Percentiles rank a stretch among this genome's conserved stretches.
Conservation (phyloP, 352 stramenopile species). For the Pythium coloratum region DNA sequence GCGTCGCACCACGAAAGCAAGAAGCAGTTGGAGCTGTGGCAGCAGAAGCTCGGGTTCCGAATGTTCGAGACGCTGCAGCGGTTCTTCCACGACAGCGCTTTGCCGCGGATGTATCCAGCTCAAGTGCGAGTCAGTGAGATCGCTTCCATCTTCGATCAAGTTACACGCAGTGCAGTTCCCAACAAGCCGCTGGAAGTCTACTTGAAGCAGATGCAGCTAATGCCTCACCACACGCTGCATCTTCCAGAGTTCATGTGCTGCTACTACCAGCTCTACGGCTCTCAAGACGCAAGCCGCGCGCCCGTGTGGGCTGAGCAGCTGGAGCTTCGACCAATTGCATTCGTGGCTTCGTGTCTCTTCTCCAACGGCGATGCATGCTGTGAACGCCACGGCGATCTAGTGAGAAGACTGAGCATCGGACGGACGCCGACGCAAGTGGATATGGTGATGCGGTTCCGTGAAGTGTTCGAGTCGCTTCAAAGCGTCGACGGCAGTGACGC, state of each 20-base stretch:
- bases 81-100: slow-evolving; percentile 49
- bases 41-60: slow-evolving; percentile 58
- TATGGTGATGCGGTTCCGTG: slow-evolving; percentile 60
- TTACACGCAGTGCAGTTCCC: slow-evolving; percentile 35
- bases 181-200: slow-evolving; percentile 63
- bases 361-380: slow-evolving; percentile 57
- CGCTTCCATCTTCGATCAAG: slow-evolving; percentile 40
- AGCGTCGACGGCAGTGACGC: not conserved
- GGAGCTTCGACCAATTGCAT: slow-evolving; percentile 54
- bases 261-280: slow-evolving; percentile 71
- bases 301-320: slow-evolving; percentile 32
- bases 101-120: slow-evolving; percentile 53
- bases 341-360: slow-evolving; percentile 67
- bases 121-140: slow-evolving; percentile 49
- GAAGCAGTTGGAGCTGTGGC: slow-evolving; percentile 64
- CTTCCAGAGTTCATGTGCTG: slow-evolving; percentile 66
- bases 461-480: slow-evolving; percentile 51
- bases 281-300: slow-evolving; percentile 17
- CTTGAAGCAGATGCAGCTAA: slow-evolving; percentile 52
- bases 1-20: slow-evolving; percentile 58
- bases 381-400: slow-evolving; percentile 53
- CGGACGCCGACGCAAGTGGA: slow-evolving; percentile 55
- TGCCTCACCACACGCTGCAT: slow-evolving; percentile 47
- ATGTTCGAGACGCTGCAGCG: slow-evolving; percentile 60
- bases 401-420: slow-evolving; percentile 55